Evolutionary conservation across 2,329 filamentous ascomycete genomes (phyloP), one percentile per base, ranked within the genome.

Genomic region (Teratosphaeria gauchensis): DNA sequence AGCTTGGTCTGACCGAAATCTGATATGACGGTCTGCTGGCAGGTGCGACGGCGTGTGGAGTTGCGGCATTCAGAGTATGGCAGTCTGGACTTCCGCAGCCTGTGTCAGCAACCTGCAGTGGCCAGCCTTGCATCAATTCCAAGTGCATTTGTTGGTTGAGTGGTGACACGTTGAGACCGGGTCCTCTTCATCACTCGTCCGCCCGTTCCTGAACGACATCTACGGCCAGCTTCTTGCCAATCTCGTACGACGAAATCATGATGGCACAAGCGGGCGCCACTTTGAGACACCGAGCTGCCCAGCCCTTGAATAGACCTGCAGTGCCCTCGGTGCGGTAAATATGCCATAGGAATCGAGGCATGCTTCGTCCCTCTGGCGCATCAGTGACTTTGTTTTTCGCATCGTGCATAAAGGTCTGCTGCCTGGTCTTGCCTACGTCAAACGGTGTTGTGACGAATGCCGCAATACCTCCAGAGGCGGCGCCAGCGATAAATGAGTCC

Each of bases 161-260:
- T 6, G 33, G 33, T 33, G 33, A 1, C 11, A 12, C 8, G 8
- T 16, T 11, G 11, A 11, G 3, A 9, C 11, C 33, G 11, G 11
- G 19, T 48, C 42, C 42, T 19, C 42, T 21, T 48, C 42, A 48
- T 2, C 19, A 16, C 42, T 48, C 42, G 19, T 48, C 42, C 9
- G n/a, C 42, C 42, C 42, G 4, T 11, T 48, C 42, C n/a, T 48
- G 16, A 2, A 8, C 42, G 16, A 48, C 42, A 21, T 48, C 42
- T 5, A 48, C 42, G 4, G 95, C 95, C 71, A 88, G 86, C 73
- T 89, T 87, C 80, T 99, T 99, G 55, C 94, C 92, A 42, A 97
- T 83, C 74, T 99, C 94, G 73, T 97, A 99, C 71, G 88, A 96
- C 71, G 90, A 95, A 71, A 99, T 97, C 94, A 99, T 99, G 71